These are phyloP conservation scores for Colletotrichum aenigma DNA, from an alignment of 2,329 filamentous ascomycete genomes.

Conservation along the genomic window DNA sequence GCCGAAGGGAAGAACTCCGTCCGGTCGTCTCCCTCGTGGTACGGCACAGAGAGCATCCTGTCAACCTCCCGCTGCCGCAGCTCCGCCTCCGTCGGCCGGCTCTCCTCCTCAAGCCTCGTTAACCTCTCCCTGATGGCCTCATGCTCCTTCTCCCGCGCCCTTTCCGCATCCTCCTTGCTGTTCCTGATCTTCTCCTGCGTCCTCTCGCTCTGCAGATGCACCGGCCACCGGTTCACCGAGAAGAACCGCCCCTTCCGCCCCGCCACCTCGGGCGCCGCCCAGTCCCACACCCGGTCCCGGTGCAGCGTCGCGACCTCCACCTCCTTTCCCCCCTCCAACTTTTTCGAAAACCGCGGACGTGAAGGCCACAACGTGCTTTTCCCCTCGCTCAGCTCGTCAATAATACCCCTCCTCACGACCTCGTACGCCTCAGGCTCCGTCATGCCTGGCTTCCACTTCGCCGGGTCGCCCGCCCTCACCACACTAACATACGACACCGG, in stretches of 20 bases:
- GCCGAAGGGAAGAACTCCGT: slow-evolving; percentile 24
- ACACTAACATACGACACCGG: slow-evolving; percentile 31
- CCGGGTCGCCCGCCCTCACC: slow-evolving; percentile 34
- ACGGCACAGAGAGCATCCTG: slow-evolving; percentile 54
- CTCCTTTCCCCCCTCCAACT: slow-evolving; percentile 21
- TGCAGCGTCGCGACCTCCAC: slow-evolving; percentile 21
- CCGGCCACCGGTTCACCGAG: slow-evolving; percentile 52
- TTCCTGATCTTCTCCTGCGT: slow-evolving; percentile 30
- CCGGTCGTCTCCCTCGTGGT: not conserved
- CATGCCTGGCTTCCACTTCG: slow-evolving; percentile 8
- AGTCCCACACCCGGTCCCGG: slow-evolving; percentile 40
- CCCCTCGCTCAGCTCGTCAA: slow-evolving; percentile 49
- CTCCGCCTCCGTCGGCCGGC: not conserved
- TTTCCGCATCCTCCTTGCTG: not conserved
- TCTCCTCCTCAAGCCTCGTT: not conserved
- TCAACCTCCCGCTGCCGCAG: not conserved
- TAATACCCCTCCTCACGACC: slow-evolving; percentile 37
- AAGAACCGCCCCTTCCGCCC: slow-evolving; percentile 40
- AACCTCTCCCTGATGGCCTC: not conserved
- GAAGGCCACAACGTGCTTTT: slow-evolving; percentile 44
- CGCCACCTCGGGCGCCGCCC: slow-evolving; percentile 29
- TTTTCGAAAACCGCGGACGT: slow-evolving; percentile 29
- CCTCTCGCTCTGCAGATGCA: slow-evolving; percentile 38
- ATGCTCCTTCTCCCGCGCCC: not conserved
- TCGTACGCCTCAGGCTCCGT: slow-evolving; percentile 10